These are phyloP conservation scores for Salvia splendens DNA, from an alignment of 257 asterid genomes.

Conservation along the genomic window DNA sequence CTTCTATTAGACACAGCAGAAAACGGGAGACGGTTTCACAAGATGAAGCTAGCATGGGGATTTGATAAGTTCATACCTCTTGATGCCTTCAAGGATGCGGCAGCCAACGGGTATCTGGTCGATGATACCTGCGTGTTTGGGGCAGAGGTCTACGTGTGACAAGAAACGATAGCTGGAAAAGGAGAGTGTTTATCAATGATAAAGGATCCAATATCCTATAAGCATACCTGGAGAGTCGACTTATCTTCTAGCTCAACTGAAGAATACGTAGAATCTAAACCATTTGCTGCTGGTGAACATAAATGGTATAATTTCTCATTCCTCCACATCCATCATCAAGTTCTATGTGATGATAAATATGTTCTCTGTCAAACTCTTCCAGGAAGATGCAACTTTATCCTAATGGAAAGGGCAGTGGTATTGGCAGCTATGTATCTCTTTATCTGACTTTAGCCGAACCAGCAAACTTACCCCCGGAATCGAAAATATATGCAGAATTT, in stretches of 20 bases:
- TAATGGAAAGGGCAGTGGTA: slow-evolving; percentile 61
- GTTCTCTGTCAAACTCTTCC: slow-evolving; percentile 18
- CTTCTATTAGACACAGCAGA: slow-evolving; percentile 35
- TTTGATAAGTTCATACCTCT: slow-evolving; percentile 60
- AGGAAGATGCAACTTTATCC: slow-evolving; percentile 71
- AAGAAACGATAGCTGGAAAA: slow-evolving; percentile 42
- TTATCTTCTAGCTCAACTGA: slow-evolving; percentile 39
- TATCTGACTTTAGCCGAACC: slow-evolving; percentile 64
- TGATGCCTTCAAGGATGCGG: slow-evolving; percentile 42
- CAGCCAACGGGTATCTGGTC: slow-evolving; percentile 58
- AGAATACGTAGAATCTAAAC: slow-evolving; percentile 46
- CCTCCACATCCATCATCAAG: slow-evolving; percentile 2
- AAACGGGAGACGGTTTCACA: slow-evolving; percentile 56
- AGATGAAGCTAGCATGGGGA: slow-evolving; percentile 57
- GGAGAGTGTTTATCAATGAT: slow-evolving; percentile 60
- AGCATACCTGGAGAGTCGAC: slow-evolving; percentile 47
- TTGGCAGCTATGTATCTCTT: slow-evolving; percentile 48
- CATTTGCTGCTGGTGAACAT: slow-evolving; percentile 53
- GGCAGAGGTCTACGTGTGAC: slow-evolving; percentile 57
- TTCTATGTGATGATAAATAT: not conserved
- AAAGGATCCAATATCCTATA: slow-evolving; percentile 50
- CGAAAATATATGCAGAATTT: slow-evolving; percentile 56
- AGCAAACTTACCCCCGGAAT: slow-evolving; percentile 38
- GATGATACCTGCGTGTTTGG: slow-evolving; percentile 62
- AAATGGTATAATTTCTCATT: slow-evolving; percentile 43